These are phyloP conservation scores for Tuber calosporum DNA, from an alignment of 495 filamentous ascomycete genomes.

Conservation along the genomic window DNA sequence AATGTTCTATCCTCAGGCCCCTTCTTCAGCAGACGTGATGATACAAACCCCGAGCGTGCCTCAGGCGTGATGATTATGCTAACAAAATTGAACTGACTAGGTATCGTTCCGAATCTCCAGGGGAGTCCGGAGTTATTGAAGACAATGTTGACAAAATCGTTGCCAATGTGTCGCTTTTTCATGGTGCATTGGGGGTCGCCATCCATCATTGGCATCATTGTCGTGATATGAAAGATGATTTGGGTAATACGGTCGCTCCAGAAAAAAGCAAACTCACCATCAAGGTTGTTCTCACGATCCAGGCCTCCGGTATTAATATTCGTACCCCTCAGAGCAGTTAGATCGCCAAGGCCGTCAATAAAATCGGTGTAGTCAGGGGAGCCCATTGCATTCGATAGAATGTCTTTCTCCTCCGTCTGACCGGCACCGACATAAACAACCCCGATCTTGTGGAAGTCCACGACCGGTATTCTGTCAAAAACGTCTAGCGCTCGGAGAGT, in stretches of 20 bases:
- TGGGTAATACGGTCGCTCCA: constrained; percentile 94
- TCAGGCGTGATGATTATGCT: constrained; percentile 92
- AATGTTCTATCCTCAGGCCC: constrained; percentile 51
- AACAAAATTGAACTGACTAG: constrained; percentile 87
- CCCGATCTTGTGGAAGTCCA: constrained; percentile 93
- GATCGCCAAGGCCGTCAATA: constrained; percentile 67
- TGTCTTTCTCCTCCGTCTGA: constrained; percentile 71
- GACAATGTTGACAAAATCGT: constrained; percentile 96
- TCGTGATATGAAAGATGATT: constrained; percentile 89
- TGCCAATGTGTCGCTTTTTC: constrained; percentile 95
- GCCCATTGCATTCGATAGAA: constrained; percentile 74
- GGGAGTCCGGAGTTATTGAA: constrained; percentile 88
- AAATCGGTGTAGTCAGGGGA: constrained; percentile 80
- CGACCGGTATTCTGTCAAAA: constrained; percentile 82
- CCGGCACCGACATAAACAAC: constrained; percentile 83
- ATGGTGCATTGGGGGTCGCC: constrained; percentile 64
- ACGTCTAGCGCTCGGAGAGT: constrained; percentile 65
- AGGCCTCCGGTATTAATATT: constrained; percentile 90
- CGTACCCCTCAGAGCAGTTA: constrained; percentile 69
- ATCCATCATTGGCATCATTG: constrained; percentile 85
- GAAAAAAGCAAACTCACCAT: constrained; percentile 79
- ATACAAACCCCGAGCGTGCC: constrained; percentile 57
- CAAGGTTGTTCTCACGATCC: constrained; percentile 63
- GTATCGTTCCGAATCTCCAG: constrained; percentile 86
- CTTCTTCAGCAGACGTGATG: constrained; percentile 44